Evolutionary conservation across 805 yeast species (phyloP), one percentile per base, ranked within the genome.

Genomic region (Cyberlindnera saturnus): DNA sequence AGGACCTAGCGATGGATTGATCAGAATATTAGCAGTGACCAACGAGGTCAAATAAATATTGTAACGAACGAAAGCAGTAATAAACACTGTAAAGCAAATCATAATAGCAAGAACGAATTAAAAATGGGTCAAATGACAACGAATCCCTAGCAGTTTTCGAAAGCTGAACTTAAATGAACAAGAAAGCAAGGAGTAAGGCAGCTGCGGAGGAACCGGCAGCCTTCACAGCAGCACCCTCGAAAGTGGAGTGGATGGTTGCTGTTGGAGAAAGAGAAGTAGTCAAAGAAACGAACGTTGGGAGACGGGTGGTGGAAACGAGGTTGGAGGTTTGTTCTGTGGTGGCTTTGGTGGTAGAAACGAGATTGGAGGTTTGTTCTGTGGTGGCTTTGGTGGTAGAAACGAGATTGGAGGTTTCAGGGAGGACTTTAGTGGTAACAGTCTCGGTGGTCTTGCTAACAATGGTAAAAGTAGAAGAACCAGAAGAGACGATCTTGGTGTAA

Each of bases 191-290:
- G 23, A 34, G 9, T 16, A 34, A n/a, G 13, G 36, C 36, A 29
- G 33, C 38, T 11, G 42, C 17, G 10, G 47, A 38, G 10, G 46
- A 38, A 23, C 51, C 51, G 26, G 40, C 37, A 18, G 39, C 41
- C 36, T 36, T 38, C 17, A 30, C 42, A 34, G 37, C 51, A 34
- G 39, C 44, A 43, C 51, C 51, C 7, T 30, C 39, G 40, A 36
- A 48, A 18, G 46, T 38, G 32, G 47, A 33, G 38, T 33, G 46
- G 23, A 44, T 38, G 32, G 47, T 33, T 14, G 38, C 36, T 4
- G 20, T 1, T 33, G 35, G 35, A 18, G 20, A 13, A 8, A 26
- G 28, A 14, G 23, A 11, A 11, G 26, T 20, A 6, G 36, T 18
- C 7, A 16, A 17, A 18, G n/a, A 20, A 19, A 10, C 9, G 8